phyloP scores from a whole-genome alignment of 2,329 filamentous ascomycete species.

The Metarhizium robertsii region DNA sequence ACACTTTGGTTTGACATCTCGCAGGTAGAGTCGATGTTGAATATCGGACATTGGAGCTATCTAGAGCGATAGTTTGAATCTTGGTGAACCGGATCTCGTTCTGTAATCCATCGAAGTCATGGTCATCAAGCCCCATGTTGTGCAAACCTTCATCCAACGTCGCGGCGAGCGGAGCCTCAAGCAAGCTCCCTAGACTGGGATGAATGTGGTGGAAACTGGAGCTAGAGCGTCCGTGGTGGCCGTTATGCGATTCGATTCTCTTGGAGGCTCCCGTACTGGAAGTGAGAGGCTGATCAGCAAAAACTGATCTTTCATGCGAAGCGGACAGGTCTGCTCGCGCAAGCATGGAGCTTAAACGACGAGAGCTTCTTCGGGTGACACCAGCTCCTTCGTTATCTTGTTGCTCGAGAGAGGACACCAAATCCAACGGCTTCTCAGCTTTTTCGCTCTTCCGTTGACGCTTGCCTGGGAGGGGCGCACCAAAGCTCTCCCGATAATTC shows the following conservation, averaged over 20 bases:
- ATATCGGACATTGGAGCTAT: slow-evolving; percentile 52
- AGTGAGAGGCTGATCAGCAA: slow-evolving; percentile 53
- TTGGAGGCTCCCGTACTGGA: slow-evolving; percentile 37
- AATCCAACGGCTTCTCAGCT: slow-evolving; percentile 44
- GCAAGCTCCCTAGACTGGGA: slow-evolving; percentile 48
- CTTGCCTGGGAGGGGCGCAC: slow-evolving; percentile 45
- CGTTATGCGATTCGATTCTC: slow-evolving; percentile 61
- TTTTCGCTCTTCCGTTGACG: slow-evolving; percentile 42
- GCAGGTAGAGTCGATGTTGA: slow-evolving; percentile 45
- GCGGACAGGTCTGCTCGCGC: slow-evolving; percentile 80
- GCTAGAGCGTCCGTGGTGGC: slow-evolving; percentile 28
- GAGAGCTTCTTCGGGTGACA: slow-evolving; percentile 49
- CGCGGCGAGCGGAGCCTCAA: slow-evolving; percentile 60
- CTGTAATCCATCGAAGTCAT: slow-evolving; percentile 60
- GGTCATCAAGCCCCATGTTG: slow-evolving; percentile 63
- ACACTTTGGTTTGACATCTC: slow-evolving; percentile 50
- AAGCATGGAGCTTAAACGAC: slow-evolving; percentile 84
- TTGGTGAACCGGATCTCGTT: slow-evolving; percentile 66
- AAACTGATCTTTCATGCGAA: slow-evolving; percentile 72
- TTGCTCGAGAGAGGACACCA: slow-evolving; percentile 63
- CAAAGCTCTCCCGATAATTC: slow-evolving; percentile 69
- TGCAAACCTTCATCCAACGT: slow-evolving; percentile 64
- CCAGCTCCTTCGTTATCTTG: slow-evolving; percentile 47
- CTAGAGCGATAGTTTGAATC: slow-evolving; percentile 56
- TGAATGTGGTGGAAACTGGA: slow-evolving; percentile 36